Conservation (phyloP, 2,329 filamentous ascomycete genomes). For the Bertia moriformis region DNA sequence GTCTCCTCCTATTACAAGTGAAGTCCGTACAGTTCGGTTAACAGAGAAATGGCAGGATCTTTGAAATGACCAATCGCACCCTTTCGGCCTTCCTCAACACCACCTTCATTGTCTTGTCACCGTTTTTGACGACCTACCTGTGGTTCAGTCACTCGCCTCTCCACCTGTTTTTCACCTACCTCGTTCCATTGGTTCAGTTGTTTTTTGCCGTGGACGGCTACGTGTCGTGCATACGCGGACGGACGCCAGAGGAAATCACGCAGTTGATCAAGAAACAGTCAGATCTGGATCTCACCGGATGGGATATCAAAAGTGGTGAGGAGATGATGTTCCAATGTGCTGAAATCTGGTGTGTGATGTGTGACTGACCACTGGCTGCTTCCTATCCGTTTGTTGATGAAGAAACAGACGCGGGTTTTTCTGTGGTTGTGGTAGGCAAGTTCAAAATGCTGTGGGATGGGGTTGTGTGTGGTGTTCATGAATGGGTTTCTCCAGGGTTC, state of each 20-base stretch:
- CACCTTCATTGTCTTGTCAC: background rate
- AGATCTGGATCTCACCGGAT: background rate
- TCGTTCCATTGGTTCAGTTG: background rate
- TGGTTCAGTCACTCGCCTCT: background rate
- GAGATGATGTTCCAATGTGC: slow-evolving; percentile 3
- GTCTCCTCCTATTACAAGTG: background rate
- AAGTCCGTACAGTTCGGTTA: too few relatives aligned
- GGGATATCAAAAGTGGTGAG: background rate
- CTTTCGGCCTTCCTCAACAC: background rate
- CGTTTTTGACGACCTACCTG: background rate
- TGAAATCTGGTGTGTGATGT: slow-evolving; percentile 7
- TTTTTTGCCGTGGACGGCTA: background rate
- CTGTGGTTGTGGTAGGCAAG: slow-evolving; percentile 6
- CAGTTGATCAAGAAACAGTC: background rate
- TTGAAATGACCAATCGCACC: background rate
- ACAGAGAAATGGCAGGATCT: background rate
- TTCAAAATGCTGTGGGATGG: slow-evolving; percentile 7
- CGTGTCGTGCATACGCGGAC: background rate
- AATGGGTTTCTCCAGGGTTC: slow-evolving; percentile 9
- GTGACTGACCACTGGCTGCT: slow-evolving; percentile 6
- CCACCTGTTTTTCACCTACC: background rate
- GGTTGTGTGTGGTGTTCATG: slow-evolving; percentile 9
- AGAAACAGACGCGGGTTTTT: slow-evolving; percentile 9
- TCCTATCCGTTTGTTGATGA: slow-evolving; percentile 10
- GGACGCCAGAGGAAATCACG: background rate